Base-by-base conservation (phyloP, 352 stramenopile genomes). In the Pythium grandisporangium region DNA sequence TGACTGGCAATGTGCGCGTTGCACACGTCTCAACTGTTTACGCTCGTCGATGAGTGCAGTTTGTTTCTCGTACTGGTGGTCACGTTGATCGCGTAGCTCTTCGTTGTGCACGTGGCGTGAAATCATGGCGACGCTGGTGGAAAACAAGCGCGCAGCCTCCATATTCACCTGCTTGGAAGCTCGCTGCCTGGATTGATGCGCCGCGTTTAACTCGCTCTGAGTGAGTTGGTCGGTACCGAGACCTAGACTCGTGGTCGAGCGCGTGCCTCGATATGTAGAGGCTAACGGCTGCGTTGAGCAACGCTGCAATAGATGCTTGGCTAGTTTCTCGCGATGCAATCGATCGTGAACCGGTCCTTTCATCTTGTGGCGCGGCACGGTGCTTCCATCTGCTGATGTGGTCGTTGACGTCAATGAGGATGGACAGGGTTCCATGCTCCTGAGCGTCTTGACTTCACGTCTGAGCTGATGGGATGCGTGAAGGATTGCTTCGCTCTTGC, bases 111-210 rank as follows among this genome's bases (percentile, higher is more conserved):
- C 65, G 37, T 88, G 72, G 2, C 71, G 70, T 17, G 70, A 81
- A 24, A 89, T 86, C 71, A 86, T 86, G 5, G 70, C 72, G 16
- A 89, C 64, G 48, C 71, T 84, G 26, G 71, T 47, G 3, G 58
- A 66, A 42, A 89, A 89, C 2, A 63, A 70, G 16, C 60, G 66
- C n/a, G 68, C 66, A 0, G 71, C 75, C 52, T 82, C 70, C 7
- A 51, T 32, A 22, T 66, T 62, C 30, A 80, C 62, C 23, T 58
- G 48, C 4, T 61, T 56, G 29, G n/a, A n/a, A n/a, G n/a, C n/a
- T n/a, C n/a, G n/a, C n/a, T n/a, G n/a, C n/a, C n/a, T n/a, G n/a
- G n/a, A n/a, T n/a, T n/a, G n/a, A n/a, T n/a, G n/a, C n/a, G n/a
- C n/a, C n/a, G n/a, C n/a, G n/a, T n/a, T n/a, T n/a, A n/a, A n/a